phyloP scores from a whole-genome alignment of 2,329 filamentous ascomycete species.

The Phaeosphaeriaceae sp. region DNA sequence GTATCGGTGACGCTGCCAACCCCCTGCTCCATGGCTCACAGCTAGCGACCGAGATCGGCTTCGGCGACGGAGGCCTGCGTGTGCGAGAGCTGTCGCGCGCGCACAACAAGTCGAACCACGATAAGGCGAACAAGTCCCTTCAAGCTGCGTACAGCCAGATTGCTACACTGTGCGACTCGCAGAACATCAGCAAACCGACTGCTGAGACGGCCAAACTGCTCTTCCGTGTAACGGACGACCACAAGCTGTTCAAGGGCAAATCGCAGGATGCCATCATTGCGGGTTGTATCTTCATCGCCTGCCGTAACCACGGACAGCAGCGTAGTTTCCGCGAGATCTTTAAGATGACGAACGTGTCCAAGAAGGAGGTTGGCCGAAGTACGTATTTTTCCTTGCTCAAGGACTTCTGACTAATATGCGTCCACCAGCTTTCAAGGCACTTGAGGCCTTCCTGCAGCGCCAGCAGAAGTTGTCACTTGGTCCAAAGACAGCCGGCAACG shows the following conservation, averaged over 20 bases:
- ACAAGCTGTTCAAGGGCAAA: conserved; percentile 94
- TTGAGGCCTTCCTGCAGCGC: conserved; percentile 86
- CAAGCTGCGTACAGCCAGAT: conserved; percentile 89
- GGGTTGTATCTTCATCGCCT: conserved; percentile 96
- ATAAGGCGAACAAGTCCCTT: conserved; percentile 84
- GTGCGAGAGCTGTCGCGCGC: conserved; percentile 80
- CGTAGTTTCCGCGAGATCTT: conserved; percentile 96
- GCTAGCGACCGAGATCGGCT: conserved; percentile 87
- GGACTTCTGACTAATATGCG: neutral
- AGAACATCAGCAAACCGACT: conserved; percentile 75
- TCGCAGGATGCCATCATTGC: conserved; percentile 92
- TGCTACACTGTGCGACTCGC: conserved; percentile 77
- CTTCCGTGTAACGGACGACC: conserved; percentile 93
- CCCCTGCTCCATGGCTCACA: conserved; percentile 89
- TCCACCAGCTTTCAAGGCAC: conserved; percentile 75
- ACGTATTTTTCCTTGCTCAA: neutral
- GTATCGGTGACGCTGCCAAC: conserved; percentile 94
- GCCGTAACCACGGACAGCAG: conserved; percentile 84
- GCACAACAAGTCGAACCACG: conserved; percentile 80
- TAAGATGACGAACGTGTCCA: conserved; percentile 88
- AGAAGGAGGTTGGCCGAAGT: conserved; percentile 93
- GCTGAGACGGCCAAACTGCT: conserved; percentile 92
- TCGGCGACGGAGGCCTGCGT: conserved; percentile 75
- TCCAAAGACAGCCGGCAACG: conserved; percentile 38
- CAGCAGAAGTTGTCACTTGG: conserved; percentile 52